Evolutionary conservation across 306 rosid species (phyloP).

Genomic region (Vigna unguiculata): DNA sequence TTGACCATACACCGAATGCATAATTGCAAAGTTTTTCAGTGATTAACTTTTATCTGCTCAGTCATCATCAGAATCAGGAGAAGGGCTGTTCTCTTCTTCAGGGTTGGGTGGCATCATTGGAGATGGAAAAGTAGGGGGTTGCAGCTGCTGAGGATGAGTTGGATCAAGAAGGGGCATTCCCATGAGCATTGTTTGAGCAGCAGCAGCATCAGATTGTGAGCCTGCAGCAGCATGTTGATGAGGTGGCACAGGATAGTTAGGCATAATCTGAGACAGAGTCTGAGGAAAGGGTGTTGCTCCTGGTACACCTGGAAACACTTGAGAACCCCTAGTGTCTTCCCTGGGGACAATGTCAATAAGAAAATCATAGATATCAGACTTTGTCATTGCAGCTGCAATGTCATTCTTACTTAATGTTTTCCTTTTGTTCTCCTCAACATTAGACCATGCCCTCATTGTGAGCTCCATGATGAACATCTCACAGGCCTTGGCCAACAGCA

Average conservation of each 20-base stretch:
- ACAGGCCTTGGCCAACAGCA: conserved; percentile 72
- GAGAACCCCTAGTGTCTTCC: neutral
- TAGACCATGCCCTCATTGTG: conserved; percentile 49
- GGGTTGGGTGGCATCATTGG: conserved; percentile 47
- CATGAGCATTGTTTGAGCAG: conserved; percentile 54
- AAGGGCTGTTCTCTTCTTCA: conserved; percentile 47
- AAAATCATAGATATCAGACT: neutral
- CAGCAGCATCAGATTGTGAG: conserved; percentile 55
- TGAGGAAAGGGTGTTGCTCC: too few relatives aligned
- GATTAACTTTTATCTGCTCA: conserved; percentile 29
- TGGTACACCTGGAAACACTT: neutral
- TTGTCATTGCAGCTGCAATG: conserved; percentile 50
- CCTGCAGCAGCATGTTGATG: conserved; percentile 32
- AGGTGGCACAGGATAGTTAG: too few relatives aligned
- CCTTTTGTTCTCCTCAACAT: conserved; percentile 45
- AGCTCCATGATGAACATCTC: conserved; percentile 65
- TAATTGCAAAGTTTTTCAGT: neutral
- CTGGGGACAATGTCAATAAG: neutral
- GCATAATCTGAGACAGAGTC: too few relatives aligned
- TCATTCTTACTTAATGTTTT: conserved; percentile 65
- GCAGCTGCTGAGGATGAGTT: neutral
- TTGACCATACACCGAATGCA: neutral
- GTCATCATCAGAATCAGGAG: conserved; percentile 50
- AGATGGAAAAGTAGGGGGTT: conserved; percentile 42
- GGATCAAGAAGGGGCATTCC: conserved; percentile 57